phyloP scores from a whole-genome alignment of 2,329 filamentous ascomycete species.

The Teratosphaeriaceae sp. region DNA sequence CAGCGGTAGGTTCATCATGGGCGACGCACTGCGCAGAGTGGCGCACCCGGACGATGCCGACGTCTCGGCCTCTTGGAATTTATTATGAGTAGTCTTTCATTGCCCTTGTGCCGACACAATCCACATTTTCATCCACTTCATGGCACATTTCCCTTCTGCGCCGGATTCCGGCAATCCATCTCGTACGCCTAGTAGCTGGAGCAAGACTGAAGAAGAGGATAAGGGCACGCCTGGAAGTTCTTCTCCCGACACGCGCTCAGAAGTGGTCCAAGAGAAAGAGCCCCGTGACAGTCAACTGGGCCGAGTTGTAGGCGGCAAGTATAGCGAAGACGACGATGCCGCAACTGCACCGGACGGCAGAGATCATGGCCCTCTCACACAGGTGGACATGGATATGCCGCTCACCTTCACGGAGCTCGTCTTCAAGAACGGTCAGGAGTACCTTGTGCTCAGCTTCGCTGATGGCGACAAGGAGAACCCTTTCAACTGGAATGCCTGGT shows the following conservation, averaged over 20 bases:
- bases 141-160: neutral
- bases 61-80: neutral
- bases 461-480: conserved; percentile 44
- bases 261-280: conserved; percentile 15
- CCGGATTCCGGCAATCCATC: conserved; percentile 10
- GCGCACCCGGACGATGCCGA: neutral
- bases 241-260: conserved; percentile 20
- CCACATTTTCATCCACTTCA: neutral
- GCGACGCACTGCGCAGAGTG: neutral
- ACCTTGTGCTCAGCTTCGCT: conserved; percentile 42
- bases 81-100: neutral
- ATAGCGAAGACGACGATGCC: conserved; percentile 29
- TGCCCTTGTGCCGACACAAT: neutral
- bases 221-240: conserved; percentile 14
- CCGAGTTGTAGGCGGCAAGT: conserved; percentile 35
- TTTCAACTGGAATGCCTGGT: conserved; percentile 42
- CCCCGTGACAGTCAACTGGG: conserved; percentile 22
- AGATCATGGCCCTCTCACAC: conserved; percentile 32
- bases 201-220: conserved; percentile 14
- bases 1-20: neutral
- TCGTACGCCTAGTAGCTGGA: conserved; percentile 16
- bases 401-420: conserved; percentile 40
- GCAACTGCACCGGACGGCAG: conserved; percentile 15
- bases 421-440: conserved; percentile 39
- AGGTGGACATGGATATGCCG: conserved; percentile 45